Evolutionary conservation across 106 monocot species (phyloP).

Genomic region (Ottelia alismoides): DNA sequence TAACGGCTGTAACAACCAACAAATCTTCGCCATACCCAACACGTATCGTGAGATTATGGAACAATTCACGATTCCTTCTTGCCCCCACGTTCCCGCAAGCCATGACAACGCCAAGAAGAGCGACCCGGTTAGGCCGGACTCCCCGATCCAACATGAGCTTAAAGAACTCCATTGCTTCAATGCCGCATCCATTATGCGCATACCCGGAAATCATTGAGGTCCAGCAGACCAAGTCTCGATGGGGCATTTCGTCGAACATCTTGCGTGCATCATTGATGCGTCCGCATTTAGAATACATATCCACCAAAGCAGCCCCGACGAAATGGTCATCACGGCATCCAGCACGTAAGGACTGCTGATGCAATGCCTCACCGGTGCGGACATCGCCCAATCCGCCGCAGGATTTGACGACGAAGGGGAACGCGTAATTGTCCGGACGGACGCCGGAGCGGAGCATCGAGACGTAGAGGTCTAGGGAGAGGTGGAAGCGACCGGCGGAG

Average conservation of each 20-base stretch:
- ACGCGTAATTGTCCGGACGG: constrained; percentile 34
- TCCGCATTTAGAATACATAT: constrained; percentile 56
- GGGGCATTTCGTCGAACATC: constrained; percentile 35
- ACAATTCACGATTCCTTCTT: constrained; percentile 20
- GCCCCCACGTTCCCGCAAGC: constrained; percentile 33
- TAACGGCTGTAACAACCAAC: constrained; percentile 25
- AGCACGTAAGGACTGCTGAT: constrained; percentile 21
- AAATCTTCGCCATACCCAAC: constrained; percentile 24
- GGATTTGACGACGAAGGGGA: constrained; percentile 47
- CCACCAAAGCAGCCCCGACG: constrained; percentile 31
- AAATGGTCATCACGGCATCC: constrained; percentile 16
- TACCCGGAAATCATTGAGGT: constrained; percentile 60
- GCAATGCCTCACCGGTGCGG: constrained; percentile 9
- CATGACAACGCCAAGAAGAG: constrained; percentile 29
- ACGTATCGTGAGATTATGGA: constrained; percentile 21
- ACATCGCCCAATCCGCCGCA: constrained; percentile 27
- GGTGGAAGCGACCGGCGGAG: constrained; percentile 13
- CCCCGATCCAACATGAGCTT: constrained; percentile 10
- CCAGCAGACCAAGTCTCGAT: constrained; percentile 37
- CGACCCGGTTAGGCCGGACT: constrained; percentile 21
- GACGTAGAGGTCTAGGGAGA: constrained; percentile 24
- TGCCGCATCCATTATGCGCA: constrained; percentile 35
- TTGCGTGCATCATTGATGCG: constrained; percentile 16
- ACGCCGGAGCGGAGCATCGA: constrained; percentile 9
- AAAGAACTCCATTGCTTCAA: constrained; percentile 32